Evolutionary conservation across 345 rosid genomes (phyloP), one percentile per base, ranked within the genome.

Genomic region (Hypericum perforatum): DNA sequence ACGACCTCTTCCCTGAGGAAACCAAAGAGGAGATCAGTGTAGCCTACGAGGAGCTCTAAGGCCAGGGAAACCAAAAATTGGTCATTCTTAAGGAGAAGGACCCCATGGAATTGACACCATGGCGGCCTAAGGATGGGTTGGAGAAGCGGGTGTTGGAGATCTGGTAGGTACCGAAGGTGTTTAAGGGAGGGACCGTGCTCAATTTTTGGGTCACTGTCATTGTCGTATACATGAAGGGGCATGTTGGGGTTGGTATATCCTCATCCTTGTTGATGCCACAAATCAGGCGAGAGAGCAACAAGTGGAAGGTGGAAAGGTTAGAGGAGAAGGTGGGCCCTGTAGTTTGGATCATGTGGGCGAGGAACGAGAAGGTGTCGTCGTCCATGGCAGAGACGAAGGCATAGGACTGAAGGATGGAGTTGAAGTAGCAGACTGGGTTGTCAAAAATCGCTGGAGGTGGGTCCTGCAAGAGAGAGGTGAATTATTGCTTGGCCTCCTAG

Each of bases 61-160:
- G 96, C 4, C 95, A 92, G 0, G n/a, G n/a, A n/a, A n/a, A n/a
- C n/a, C n/a, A n/a, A n/a, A n/a, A n/a, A n/a, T n/a, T n/a, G n/a
- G n/a, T n/a, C n/a, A n/a, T n/a, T n/a, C n/a, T n/a, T n/a, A n/a
- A n/a, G n/a, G 82, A 76, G 57, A 49, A 62, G 0, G 59, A 70
- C 15, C 70, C 75, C 53, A 74, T 74, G 8, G 84, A 85, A 52
- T 79, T 74, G 5, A 80, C 77, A 75, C 78, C 67, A 48, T 81
- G 82, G 66, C 87, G 81, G 66, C 41, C 74, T 0, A 66, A 70
- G 55, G 96, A 91, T 47, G 96, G 86, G 53, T 76, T 87, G 37
- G 95, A 91, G 12, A 96, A 91, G 82, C 76, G 95, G 54, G 98
- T 91, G 41, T 74, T 87, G 22, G 90, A 85, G 63, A 88, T 82